Conservation (phyloP, 2,329 filamentous ascomycete genomes). For the Sporothrix variecibatus region DNA sequence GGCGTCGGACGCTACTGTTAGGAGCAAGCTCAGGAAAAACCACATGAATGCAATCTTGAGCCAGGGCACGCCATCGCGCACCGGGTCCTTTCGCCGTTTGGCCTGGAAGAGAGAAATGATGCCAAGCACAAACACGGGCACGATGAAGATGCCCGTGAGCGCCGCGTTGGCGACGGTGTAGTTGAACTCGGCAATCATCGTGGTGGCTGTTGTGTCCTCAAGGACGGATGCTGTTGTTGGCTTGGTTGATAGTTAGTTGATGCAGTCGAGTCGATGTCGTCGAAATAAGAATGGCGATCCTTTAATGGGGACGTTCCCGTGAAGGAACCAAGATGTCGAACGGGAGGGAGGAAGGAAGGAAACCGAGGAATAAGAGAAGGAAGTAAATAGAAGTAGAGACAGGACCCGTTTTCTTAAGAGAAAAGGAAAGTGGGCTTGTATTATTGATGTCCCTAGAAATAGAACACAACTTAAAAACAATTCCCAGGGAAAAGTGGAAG, state of each 20-base stretch:
- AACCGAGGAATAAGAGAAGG: neutral
- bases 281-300: neutral
- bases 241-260: neutral
- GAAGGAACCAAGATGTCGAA: neutral
- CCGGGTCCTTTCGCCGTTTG: slow-evolving; percentile 32
- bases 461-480: neutral
- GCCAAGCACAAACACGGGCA: slow-evolving; percentile 32
- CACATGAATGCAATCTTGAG: slow-evolving; percentile 31
- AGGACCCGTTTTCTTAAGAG: neutral
- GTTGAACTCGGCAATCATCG: neutral
- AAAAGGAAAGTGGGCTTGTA: neutral
- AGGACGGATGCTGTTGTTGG: neutral
- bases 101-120: slow-evolving; percentile 30
- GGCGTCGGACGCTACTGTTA: slow-evolving; percentile 4
- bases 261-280: neutral
- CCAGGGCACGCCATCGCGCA: slow-evolving; percentile 31
- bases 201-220: neutral
- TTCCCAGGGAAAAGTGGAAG: neutral
- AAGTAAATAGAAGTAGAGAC: neutral
- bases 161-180: slow-evolving; percentile 1
- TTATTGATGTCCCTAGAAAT: neutral
- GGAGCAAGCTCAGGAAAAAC: slow-evolving; percentile 27
- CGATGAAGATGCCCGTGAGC: slow-evolving; percentile 29
- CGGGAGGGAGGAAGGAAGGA: neutral
- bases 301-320: neutral